Conservation (phyloP, 352 stramenopile species). For the Phytophthora sp. region DNA sequence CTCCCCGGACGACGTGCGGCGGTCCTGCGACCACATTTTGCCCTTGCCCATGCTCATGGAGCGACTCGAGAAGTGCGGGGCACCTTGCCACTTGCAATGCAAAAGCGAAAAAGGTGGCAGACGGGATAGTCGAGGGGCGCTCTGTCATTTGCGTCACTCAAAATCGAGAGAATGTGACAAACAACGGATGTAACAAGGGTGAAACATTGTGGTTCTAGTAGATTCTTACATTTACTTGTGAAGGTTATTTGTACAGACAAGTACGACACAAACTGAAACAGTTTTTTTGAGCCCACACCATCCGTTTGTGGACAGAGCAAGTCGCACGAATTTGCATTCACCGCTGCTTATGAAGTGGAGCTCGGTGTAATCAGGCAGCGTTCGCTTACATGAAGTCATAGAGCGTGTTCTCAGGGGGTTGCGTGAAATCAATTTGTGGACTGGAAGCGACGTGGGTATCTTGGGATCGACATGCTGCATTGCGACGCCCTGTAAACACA, state of each 20-base stretch:
- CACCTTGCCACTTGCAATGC: background rate
- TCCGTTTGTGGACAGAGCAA: slow-evolving; percentile 18
- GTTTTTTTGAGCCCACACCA: too few relatives aligned
- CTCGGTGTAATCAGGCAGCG: slow-evolving; percentile 1
- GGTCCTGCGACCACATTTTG: slow-evolving; percentile 67
- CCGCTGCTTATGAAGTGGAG: too few relatives aligned
- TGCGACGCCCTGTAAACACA: background rate
- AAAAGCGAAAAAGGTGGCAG: slow-evolving; percentile 17
- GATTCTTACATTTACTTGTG: too few relatives aligned
- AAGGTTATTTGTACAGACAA: too few relatives aligned
- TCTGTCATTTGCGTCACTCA: too few relatives aligned
- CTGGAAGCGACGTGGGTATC: background rate
- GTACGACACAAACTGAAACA: too few relatives aligned
- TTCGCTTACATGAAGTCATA: background rate
- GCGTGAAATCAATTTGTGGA: slow-evolving; percentile 7
- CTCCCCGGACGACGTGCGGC: slow-evolving; percentile 36
- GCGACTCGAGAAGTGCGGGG: background rate
- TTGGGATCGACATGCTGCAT: slow-evolving; percentile 1
- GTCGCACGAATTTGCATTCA: slow-evolving; percentile 28
- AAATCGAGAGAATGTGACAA: too few relatives aligned
- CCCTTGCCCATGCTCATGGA: slow-evolving; percentile 42
- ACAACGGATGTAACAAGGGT: too few relatives aligned
- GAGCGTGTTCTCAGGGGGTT: background rate
- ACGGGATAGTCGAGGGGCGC: slow-evolving; percentile 12
- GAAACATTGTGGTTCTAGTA: too few relatives aligned